A percentile compares a stretch with the other conserved stretches of the same genome.
phyloP scores from a whole-genome alignment of 805 yeast species.

The Cyberlindnera lachancei region DNA sequence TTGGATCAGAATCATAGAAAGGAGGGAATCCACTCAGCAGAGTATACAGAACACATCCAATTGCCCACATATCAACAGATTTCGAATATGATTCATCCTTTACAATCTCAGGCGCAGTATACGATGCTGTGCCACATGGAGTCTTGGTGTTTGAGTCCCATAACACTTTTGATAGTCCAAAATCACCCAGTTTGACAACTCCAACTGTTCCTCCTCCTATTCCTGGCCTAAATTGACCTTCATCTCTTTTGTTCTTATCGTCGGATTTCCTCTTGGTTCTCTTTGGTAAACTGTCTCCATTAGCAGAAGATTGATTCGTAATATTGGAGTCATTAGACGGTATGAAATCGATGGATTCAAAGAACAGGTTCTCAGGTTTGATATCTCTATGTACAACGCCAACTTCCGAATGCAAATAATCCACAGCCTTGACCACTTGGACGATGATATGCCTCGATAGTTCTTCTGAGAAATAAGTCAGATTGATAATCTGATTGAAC shows the following conservation, averaged over 20 bases:
- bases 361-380: conserved; percentile 73
- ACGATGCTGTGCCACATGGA: conserved; percentile 98
- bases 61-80: conserved; percentile 98
- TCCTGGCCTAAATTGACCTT: conserved; percentile 74
- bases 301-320: too few species aligned
- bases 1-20: conserved; percentile 73
- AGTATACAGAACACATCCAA: conserved; percentile 93
- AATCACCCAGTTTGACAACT: conserved; percentile 83
- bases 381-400: conserved; percentile 82
- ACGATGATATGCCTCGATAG: conserved; percentile 53
- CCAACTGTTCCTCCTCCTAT: conserved; percentile 95
- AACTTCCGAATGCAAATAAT: conserved; percentile 61
- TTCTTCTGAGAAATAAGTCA: conserved; percentile 60
- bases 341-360: conserved; percentile 46
- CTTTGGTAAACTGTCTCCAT: too few species aligned
- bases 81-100: conserved; percentile 87
- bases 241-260: conserved; percentile 70
- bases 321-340: conserved; percentile 26
- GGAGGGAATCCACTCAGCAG: conserved; percentile 97
- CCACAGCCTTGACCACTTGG: conserved; percentile 58
- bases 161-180: conserved; percentile 87
- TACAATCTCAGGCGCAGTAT: conserved; percentile 97
- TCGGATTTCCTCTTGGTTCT: conserved; percentile 48
- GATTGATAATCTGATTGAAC: conserved; percentile 58
- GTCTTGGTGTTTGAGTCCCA: conserved; percentile 80